Conservation (phyloP, 192 early-diverging fungal species). For the Kappamyces sp. region DNA sequence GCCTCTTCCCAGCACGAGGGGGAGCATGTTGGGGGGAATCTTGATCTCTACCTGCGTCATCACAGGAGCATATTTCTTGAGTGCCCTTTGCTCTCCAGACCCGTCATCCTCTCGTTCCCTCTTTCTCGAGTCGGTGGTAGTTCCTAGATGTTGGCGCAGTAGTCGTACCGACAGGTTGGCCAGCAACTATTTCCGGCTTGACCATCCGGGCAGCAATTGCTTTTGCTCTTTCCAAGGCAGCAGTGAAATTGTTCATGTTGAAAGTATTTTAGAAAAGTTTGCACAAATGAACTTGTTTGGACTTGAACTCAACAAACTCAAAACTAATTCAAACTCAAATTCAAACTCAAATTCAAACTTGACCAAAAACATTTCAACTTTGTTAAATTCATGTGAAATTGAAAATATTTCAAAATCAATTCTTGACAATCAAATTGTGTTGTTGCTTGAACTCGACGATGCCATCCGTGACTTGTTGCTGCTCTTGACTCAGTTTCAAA, state of each 20-base stretch:
- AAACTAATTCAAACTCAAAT: background rate
- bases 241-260: conserved; percentile 32
- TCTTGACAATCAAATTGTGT: too few species aligned
- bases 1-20: conserved; percentile 68
- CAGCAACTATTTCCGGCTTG: background rate
- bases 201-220: conserved; percentile 68
- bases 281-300: conserved; percentile 1
- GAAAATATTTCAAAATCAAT: too few species aligned
- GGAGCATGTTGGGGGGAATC: conserved; percentile 51
- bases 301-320: background rate
- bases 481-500: too few species aligned
- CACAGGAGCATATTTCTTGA: conserved; percentile 1
- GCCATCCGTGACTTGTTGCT: too few species aligned
- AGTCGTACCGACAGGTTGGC: background rate
- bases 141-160: background rate
- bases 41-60: conserved; percentile 1
- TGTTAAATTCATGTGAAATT: too few species aligned
- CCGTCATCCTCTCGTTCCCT: conserved; percentile 1
- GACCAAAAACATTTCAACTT: too few species aligned
- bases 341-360: too few species aligned
- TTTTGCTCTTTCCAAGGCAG: conserved; percentile 67
- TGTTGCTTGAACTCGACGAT: too few species aligned
- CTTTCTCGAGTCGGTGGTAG: background rate
- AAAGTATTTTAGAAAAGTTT: conserved; percentile 1
- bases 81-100: conserved; percentile 1